phyloP scores from a whole-genome alignment of 352 stramenopile species.

The Phytopythium mirpurense region DNA sequence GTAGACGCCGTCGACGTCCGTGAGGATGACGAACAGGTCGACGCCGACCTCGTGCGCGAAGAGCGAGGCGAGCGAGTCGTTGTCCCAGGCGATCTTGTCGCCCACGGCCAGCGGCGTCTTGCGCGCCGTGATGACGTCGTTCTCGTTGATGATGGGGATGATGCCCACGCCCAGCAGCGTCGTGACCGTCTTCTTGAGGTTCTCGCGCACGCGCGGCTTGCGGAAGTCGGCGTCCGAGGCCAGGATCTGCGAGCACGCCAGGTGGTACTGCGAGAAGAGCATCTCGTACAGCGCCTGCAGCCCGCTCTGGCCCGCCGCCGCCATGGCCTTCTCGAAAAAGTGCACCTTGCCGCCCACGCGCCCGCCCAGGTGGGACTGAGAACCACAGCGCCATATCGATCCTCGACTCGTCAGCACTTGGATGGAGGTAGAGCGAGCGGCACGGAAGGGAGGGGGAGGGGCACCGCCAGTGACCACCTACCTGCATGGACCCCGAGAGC shows the following conservation, averaged over 20 bases:
- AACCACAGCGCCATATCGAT: no score
- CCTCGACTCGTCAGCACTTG: no score
- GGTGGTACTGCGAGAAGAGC: slow-evolving; percentile 81
- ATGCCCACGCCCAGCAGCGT: slow-evolving; percentile 76
- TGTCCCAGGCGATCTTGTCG: slow-evolving; percentile 77
- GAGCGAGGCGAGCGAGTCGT: slow-evolving; percentile 76
- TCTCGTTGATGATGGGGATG: slow-evolving; percentile 85
- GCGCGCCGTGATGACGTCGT: slow-evolving; percentile 75
- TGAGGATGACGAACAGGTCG: slow-evolving; percentile 76
- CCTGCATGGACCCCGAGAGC: slow-evolving; percentile 70
- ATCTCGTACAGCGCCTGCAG: slow-evolving; percentile 85
- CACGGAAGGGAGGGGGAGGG: background rate
- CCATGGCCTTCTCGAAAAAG: slow-evolving; percentile 74
- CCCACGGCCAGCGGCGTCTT: slow-evolving; percentile 52
- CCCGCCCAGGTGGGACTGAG: slow-evolving; percentile 60
- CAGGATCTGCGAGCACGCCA: slow-evolving; percentile 78
- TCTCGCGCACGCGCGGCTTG: slow-evolving; percentile 50
- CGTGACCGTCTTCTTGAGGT: slow-evolving; percentile 57
- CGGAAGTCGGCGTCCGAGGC: slow-evolving; percentile 77
- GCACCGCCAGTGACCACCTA: background rate
- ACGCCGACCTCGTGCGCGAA: slow-evolving; percentile 69
- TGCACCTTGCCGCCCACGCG: slow-evolving; percentile 44
- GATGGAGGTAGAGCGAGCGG: no score
- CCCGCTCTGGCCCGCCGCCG: slow-evolving; percentile 64
- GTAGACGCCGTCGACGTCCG: slow-evolving; percentile 68